Evolutionary conservation across 2,329 filamentous ascomycete genomes (phyloP).

Genomic region (Fusarium transvaalense): DNA sequence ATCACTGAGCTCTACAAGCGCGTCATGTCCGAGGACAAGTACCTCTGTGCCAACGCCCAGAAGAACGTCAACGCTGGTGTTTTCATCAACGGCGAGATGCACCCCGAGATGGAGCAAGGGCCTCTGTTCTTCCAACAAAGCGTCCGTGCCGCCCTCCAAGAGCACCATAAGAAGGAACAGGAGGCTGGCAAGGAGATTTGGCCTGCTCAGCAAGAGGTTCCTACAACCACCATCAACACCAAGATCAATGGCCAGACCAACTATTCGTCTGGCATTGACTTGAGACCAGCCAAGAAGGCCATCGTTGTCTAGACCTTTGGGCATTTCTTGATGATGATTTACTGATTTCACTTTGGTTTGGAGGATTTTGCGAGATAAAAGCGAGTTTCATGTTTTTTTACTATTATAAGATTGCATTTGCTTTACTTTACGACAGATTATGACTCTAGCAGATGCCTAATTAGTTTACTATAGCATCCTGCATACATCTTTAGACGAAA

Average conservation of each 20-base stretch:
- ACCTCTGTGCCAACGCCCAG: constrained; percentile 70
- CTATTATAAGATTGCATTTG: constrained; percentile 38
- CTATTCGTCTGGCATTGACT: constrained; percentile 55
- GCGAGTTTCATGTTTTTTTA: constrained; percentile 32
- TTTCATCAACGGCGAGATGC: constrained; percentile 73
- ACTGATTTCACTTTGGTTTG: constrained; percentile 12
- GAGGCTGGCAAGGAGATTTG: constrained; percentile 62
- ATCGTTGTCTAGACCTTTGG: constrained; percentile 32
- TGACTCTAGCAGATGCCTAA: constrained; percentile 33
- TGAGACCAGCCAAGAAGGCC: constrained; percentile 46
- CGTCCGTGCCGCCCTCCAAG: constrained; percentile 61
- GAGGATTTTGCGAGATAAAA: constrained; percentile 33
- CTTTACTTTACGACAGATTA: constrained; percentile 32
- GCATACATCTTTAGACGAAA: constrained; percentile 30
- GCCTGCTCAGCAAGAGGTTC: constrained; percentile 60
- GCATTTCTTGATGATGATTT: not conserved
- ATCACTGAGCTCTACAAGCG: constrained; percentile 72
- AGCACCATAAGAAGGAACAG: constrained; percentile 62
- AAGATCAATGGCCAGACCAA: constrained; percentile 46
- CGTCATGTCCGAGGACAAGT: constrained; percentile 74
- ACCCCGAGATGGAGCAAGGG: constrained; percentile 71
- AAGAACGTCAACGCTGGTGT: constrained; percentile 71
- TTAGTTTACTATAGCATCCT: constrained; percentile 25
- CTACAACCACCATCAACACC: constrained; percentile 43
- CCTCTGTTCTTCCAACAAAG: constrained; percentile 68